These are phyloP conservation scores for Nakazawaea pomicola DNA, from an alignment of 805 yeast genomes.

Conservation along the genomic window DNA sequence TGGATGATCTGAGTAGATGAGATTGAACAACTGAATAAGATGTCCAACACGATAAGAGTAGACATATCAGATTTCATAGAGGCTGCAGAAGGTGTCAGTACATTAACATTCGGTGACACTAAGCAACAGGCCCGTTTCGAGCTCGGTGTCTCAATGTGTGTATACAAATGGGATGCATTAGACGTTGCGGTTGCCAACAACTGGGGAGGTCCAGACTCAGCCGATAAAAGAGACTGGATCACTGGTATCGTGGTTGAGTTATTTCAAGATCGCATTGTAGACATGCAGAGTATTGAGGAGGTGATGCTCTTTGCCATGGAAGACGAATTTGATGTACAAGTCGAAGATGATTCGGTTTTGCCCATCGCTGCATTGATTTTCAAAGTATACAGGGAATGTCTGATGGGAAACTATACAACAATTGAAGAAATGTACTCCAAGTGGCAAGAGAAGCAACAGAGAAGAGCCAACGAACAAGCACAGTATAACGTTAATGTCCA, in stretches of 20 bases:
- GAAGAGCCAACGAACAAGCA: constrained; percentile 22
- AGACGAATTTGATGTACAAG: constrained; percentile 86
- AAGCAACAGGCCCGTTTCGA: constrained; percentile 83
- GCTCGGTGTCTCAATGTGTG: constrained; percentile 85
- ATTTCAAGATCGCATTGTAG: constrained; percentile 65
- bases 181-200: constrained; percentile 82
- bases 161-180: constrained; percentile 88
- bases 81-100: constrained; percentile 20
- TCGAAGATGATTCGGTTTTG: constrained; percentile 86
- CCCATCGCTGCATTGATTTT: constrained; percentile 65
- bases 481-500: constrained; percentile 36
- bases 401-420: constrained; percentile 40
- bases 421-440: constrained; percentile 56
- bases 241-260: constrained; percentile 76
- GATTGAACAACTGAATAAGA: no score
- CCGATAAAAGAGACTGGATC: constrained; percentile 94
- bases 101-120: constrained; percentile 36
- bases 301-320: constrained; percentile 84
- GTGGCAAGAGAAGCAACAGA: constrained; percentile 52
- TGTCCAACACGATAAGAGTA: not conserved
- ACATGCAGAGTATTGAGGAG: constrained; percentile 76
- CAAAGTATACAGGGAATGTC: constrained; percentile 61
- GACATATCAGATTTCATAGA: constrained; percentile 29
- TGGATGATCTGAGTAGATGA: no score
- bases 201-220: constrained; percentile 95